Evolutionary conservation across 2,329 filamentous ascomycete species (phyloP).

Genomic region (Fusarium hainanense): DNA sequence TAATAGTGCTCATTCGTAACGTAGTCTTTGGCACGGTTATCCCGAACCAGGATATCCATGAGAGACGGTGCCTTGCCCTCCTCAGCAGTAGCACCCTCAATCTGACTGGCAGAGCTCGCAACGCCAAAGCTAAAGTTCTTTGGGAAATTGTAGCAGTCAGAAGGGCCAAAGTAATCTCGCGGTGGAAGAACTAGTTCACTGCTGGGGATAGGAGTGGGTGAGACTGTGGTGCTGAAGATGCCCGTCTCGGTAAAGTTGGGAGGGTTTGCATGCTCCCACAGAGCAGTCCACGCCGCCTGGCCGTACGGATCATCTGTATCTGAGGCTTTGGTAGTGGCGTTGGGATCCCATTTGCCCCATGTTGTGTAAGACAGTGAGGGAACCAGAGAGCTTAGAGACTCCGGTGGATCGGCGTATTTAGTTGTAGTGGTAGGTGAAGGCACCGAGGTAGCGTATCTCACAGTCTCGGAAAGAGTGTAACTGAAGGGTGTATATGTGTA

Average conservation of each 20-base stretch:
- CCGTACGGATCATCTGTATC: conserved; percentile 49
- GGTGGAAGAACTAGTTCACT: conserved; percentile 67
- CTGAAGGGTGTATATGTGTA: conserved; percentile 47
- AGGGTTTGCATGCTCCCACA: conserved; percentile 50
- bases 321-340: conserved; percentile 42
- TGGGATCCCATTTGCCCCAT: conserved; percentile 52
- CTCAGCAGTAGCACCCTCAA: conserved; percentile 59
- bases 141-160: conserved; percentile 62
- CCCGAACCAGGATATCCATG: conserved; percentile 54
- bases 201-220: conserved; percentile 64
- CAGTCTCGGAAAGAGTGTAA: conserved; percentile 49
- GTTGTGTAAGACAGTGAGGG: conserved; percentile 48
- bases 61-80: conserved; percentile 57
- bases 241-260: conserved; percentile 50
- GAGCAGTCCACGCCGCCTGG: conserved; percentile 47
- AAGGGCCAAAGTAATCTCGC: conserved; percentile 60
- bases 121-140: conserved; percentile 61
- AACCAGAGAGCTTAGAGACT: conserved; percentile 42
- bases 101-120: conserved; percentile 58
- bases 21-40: conserved; percentile 47
- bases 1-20: conserved; percentile 64
- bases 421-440: conserved; percentile 47
- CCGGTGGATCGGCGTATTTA: conserved; percentile 47
- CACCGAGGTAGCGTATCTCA: conserved; percentile 49
- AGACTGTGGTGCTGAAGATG: conserved; percentile 60